Base-by-base conservation (phyloP, 2,329 filamentous ascomycete species). In the Nothopassalora personata region DNA sequence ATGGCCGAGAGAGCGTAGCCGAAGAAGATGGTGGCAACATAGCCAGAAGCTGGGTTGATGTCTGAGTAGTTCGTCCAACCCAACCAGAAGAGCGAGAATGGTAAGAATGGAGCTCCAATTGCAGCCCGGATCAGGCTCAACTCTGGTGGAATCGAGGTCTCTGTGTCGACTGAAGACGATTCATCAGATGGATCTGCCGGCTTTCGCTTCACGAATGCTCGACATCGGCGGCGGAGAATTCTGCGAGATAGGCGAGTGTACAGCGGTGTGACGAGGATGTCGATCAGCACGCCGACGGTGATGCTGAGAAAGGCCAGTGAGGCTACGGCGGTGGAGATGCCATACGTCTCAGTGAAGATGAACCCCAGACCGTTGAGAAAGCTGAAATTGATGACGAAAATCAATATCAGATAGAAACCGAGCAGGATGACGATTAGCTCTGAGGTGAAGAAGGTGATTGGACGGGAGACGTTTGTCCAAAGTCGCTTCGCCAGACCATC, bases 321-420 rank as follows among this genome's bases (percentile, higher is more conserved):
- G 19, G 73, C 70, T 0, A 79, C 67, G 0, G 78, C 76, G 5
- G 73, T 70, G 0, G 64, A 63, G 46, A 79, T 74, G 15, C 66
- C 67, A 43, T 80, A 80, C 0, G 71, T 75, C 4, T 69, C 53
- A 11, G 73, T 70, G 57, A 81, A 84, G 47, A 84, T 78, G 49
- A 74, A 77, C 0, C 76, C 74, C 67, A 79, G 82, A 1, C 81
- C 81, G 1, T 78, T 75, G 3, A 84, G 74, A 54, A 83, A 81
- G 0, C 80, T 80, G 66, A 83, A 84, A 0, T 83, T 69, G 0
- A 83, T 73, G 19, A 81, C 78, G 60, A 84, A 84, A 9, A 65
- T 59, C 0, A 83, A 72, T 0, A 77, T 75, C 31, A 84, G 73
- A 57, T 84, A 84, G 0, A 82, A 50, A 0, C 76, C 75, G 59